Evolutionary conservation across 257 asterid species (phyloP).

Genomic region (Eucommia ulmoides): DNA sequence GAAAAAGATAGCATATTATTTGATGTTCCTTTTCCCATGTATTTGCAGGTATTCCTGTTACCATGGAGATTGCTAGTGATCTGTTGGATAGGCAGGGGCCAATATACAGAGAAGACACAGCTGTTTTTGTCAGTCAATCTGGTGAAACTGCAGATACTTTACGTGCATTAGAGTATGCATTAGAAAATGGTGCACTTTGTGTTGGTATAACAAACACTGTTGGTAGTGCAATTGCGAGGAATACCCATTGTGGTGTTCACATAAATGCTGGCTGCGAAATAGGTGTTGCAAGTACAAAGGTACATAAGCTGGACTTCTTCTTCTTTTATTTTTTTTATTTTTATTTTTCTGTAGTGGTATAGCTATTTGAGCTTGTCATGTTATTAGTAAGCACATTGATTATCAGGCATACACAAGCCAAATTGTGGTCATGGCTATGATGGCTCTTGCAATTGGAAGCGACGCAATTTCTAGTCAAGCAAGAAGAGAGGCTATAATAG

Average conservation of each 20-base stretch:
- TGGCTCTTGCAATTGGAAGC: constrained; percentile 92
- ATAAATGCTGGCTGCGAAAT: constrained; percentile 98
- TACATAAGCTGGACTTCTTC: constrained; percentile 9
- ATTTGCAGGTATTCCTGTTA: constrained; percentile 73
- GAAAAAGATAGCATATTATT: no score
- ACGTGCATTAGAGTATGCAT: constrained; percentile 88
- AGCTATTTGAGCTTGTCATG: constrained; percentile 10
- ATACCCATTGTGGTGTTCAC: constrained; percentile 93
- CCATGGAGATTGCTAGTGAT: constrained; percentile 98
- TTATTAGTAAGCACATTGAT: constrained; percentile 10
- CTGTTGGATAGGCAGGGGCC: constrained; percentile 96
- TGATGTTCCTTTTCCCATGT: no score
- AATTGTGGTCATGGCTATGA: constrained; percentile 94
- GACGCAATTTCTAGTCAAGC: constrained; percentile 69
- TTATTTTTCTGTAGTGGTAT: background rate
- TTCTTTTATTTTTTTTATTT: constrained; percentile 1
- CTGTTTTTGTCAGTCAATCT: constrained; percentile 91
- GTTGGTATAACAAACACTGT: constrained; percentile 98
- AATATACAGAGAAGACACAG: constrained; percentile 88
- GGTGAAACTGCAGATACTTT: constrained; percentile 98
- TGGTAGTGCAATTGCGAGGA: constrained; percentile 97
- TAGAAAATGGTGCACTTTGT: constrained; percentile 87
- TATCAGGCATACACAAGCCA: constrained; percentile 95
- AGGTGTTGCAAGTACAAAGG: constrained; percentile 99
- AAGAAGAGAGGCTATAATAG: constrained; percentile 80